Conservation (phyloP, 2,329 filamentous ascomycete genomes). For the Hymenoscyphus scutula region DNA sequence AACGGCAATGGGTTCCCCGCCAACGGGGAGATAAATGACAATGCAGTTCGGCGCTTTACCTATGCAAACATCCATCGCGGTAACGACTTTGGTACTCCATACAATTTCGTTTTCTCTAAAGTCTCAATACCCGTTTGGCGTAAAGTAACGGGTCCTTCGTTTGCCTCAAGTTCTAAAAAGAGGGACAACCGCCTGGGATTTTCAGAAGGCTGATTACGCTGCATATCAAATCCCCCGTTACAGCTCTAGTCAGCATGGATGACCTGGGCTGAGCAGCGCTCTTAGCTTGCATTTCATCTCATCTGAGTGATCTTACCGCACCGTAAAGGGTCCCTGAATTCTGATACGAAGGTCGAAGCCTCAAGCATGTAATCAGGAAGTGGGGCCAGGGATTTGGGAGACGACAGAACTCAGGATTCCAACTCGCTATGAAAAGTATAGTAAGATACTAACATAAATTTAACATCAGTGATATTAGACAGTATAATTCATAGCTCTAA, state of each 20-base stretch:
- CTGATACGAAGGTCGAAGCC: neutral
- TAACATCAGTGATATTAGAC: no score
- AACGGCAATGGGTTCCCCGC: no score
- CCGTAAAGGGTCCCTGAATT: neutral
- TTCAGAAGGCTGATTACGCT: neutral
- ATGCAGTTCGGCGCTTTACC: neutral
- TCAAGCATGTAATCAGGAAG: neutral
- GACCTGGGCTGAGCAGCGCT: neutral
- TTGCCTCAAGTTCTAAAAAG: neutral
- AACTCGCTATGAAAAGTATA: no score
- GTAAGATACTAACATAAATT: no score
- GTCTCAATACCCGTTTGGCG: neutral
- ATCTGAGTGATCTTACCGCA: neutral
- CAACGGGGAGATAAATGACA: neutral
- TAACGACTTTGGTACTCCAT: neutral
- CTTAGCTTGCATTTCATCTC: neutral
- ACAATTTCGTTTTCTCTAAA: neutral
- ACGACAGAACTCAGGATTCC: neutral
- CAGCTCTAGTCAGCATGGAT: conserved; percentile 1
- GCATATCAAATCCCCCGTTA: neutral
- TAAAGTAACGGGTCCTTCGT: neutral
- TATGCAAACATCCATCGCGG: neutral
- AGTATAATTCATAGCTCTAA: no score
- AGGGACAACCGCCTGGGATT: neutral
- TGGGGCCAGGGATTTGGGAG: neutral